Percentiles rank a stretch among this genome's conserved stretches.
Evolutionary conservation across 805 yeast species (phyloP).

Genomic region (Schwanniomyces polymorphus): DNA sequence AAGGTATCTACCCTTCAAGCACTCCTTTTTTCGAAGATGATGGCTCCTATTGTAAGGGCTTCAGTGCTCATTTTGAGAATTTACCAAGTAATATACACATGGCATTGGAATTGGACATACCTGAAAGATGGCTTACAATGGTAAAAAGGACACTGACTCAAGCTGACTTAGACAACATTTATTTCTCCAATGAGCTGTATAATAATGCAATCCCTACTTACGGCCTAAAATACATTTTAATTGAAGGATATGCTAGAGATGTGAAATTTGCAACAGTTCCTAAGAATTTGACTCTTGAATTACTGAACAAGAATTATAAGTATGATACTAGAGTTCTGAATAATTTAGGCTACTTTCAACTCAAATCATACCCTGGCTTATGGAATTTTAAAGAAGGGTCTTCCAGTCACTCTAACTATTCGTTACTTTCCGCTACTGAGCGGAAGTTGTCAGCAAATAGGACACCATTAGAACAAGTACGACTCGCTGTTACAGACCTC

Average conservation of each 20-base stretch:
- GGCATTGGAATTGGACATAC: constrained; percentile 57
- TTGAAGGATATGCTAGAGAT: constrained; percentile 72
- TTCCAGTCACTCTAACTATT: constrained; percentile 25
- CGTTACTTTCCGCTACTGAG: constrained; percentile 38
- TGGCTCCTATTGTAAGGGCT: constrained; percentile 19
- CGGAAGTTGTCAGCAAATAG: constrained; percentile 38
- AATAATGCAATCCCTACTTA: constrained; percentile 46
- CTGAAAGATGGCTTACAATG: constrained; percentile 66
- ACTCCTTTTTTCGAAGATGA: constrained; percentile 25
- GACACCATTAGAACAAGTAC: constrained; percentile 16
- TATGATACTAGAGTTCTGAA: constrained; percentile 71
- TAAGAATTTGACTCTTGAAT: constrained; percentile 51
- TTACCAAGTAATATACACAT: constrained; percentile 51
- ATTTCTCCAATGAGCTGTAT: constrained; percentile 36
- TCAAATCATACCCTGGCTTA: constrained; percentile 70
- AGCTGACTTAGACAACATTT: constrained; percentile 64
- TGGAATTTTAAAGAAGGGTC: constrained; percentile 52
- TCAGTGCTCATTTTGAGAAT: constrained; percentile 35
- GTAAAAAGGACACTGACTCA: constrained; percentile 41
- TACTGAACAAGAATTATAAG: constrained; percentile 14
- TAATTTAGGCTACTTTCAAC: constrained; percentile 80
- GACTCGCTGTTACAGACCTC: constrained; percentile 41
- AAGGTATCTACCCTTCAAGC: constrained; percentile 40
- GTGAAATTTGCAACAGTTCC: constrained; percentile 39
- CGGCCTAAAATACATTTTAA: constrained; percentile 51